A percentile compares a stretch with the other conserved stretches of the same genome.
These are phyloP conservation scores for Fomitopsis betulina DNA, from an alignment of 1,284 basidiomycete species.

Conservation along the genomic window DNA sequence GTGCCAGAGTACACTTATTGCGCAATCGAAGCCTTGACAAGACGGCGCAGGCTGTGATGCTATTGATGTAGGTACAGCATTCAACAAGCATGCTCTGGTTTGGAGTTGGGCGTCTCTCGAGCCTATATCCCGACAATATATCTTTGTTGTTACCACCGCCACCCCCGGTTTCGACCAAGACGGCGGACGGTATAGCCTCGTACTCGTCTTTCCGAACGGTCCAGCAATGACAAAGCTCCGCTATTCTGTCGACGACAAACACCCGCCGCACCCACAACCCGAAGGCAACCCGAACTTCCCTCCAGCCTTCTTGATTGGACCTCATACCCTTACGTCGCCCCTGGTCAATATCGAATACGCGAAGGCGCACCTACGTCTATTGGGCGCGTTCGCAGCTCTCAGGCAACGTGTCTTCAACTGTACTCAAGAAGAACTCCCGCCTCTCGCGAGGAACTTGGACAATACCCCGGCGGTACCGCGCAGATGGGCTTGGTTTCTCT, in stretches of 20 bases:
- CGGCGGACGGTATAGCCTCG: too few relatives aligned
- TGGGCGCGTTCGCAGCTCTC: constrained; percentile 15
- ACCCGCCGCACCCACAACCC: background rate
- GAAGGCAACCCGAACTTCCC: background rate
- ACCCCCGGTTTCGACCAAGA: too few relatives aligned
- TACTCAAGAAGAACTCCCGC: background rate
- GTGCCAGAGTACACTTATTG: too few relatives aligned
- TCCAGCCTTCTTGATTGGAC: constrained; percentile 7
- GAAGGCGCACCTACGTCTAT: constrained; percentile 15
- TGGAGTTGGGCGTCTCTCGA: too few relatives aligned
- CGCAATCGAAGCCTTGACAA: too few relatives aligned
- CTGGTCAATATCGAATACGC: constrained; percentile 12
- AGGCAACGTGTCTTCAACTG: constrained; percentile 5
- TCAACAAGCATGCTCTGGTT: too few relatives aligned
- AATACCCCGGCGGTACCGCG: background rate
- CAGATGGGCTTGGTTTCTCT: constrained; percentile 12
- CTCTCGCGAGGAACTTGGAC: background rate
- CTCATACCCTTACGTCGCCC: constrained; percentile 1
- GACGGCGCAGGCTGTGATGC: too few relatives aligned
- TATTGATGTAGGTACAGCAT: too few relatives aligned
- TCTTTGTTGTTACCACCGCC: too few relatives aligned
- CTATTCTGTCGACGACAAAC: background rate
- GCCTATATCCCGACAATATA: too few relatives aligned
- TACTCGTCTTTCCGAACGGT: too few relatives aligned
- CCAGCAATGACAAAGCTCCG: background rate